Percentiles rank a stretch among this genome's conserved stretches.
Evolutionary conservation across 1,139 yeast species (phyloP).

Genomic region (Yarrowia galli): DNA sequence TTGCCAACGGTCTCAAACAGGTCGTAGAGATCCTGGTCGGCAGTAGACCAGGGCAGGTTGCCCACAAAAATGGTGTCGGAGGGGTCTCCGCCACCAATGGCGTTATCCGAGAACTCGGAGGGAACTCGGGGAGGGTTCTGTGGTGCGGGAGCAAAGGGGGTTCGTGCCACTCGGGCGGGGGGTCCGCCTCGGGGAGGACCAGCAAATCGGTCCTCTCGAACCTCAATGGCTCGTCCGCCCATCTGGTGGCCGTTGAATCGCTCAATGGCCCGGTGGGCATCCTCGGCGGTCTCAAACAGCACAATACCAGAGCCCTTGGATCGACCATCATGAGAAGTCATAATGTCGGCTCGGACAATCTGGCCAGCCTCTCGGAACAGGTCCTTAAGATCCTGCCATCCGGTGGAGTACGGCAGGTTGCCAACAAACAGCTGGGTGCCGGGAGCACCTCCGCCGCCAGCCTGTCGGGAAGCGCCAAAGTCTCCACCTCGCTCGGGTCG

Average conservation of each 20-base stretch:
- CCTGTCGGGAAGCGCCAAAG: conserved; percentile 42
- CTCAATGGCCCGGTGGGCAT: conserved; percentile 89
- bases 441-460: conserved; percentile 41
- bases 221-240: conserved; percentile 88
- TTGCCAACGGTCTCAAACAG: conserved; percentile 85
- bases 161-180: conserved; percentile 38
- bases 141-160: conserved; percentile 30
- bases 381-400: conserved; percentile 88
- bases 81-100: conserved; percentile 68
- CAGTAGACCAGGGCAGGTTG: conserved; percentile 89
- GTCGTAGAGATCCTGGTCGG: conserved; percentile 82
- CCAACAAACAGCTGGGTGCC: conserved; percentile 77
- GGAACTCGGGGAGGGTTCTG: conserved; percentile 38
- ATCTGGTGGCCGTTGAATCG: conserved; percentile 92
- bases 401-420: conserved; percentile 78
- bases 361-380: conserved; percentile 79
- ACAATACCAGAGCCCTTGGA: conserved; percentile 91
- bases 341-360: conserved; percentile 82
- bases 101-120: conserved; percentile 66
- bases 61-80: conserved; percentile 71
- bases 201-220: conserved; percentile 56
- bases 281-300: conserved; percentile 82
- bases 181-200: conserved; percentile 66
- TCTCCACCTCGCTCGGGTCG: conserved; percentile 40
- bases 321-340: conserved; percentile 71